These are phyloP conservation scores for Cyberlindnera maritima DNA, from an alignment of 805 yeast genomes.

Conservation along the genomic window DNA sequence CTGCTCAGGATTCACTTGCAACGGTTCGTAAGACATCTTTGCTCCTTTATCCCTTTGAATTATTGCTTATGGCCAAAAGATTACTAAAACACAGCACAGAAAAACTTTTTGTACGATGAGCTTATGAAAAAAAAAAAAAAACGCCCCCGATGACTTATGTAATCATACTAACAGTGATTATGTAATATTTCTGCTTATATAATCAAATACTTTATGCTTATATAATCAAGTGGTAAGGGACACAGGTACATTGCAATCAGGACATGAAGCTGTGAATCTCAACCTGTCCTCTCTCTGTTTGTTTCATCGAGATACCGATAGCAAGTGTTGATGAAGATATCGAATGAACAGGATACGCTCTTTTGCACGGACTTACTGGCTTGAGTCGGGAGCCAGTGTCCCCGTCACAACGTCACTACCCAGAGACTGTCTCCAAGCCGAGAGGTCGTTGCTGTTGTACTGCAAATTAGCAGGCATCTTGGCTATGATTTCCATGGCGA, in stretches of 20 bases:
- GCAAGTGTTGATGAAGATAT: no score
- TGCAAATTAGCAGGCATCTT: constrained; percentile 23
- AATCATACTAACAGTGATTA: not conserved
- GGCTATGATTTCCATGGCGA: constrained; percentile 20
- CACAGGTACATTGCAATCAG: no score
- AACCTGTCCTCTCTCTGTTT: no score
- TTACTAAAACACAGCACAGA: no score
- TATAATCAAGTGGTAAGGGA: constrained; percentile 3
- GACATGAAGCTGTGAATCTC: no score
- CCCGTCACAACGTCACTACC: constrained; percentile 23
- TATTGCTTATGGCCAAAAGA: no score
- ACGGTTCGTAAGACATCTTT: constrained; percentile 37
- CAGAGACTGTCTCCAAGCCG: constrained; percentile 29
- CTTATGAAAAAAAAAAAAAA: constrained; percentile 1
- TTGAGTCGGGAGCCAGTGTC: constrained; percentile 11
- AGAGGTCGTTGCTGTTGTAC: constrained; percentile 23
- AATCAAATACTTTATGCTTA: no score
- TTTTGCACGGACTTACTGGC: not conserved
- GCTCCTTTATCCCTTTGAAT: not conserved
- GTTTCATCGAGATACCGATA: not conserved
- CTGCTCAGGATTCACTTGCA: constrained; percentile 35
- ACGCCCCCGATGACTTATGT: constrained; percentile 4
- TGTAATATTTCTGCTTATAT: no score
- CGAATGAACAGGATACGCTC: not conserved
- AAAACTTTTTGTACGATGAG: no score